A percentile compares a stretch with the other conserved stretches of the same genome.
Evolutionary conservation across 768 basidiomycete genomes (phyloP).

Genomic region (Nevesoporus exiguus): DNA sequence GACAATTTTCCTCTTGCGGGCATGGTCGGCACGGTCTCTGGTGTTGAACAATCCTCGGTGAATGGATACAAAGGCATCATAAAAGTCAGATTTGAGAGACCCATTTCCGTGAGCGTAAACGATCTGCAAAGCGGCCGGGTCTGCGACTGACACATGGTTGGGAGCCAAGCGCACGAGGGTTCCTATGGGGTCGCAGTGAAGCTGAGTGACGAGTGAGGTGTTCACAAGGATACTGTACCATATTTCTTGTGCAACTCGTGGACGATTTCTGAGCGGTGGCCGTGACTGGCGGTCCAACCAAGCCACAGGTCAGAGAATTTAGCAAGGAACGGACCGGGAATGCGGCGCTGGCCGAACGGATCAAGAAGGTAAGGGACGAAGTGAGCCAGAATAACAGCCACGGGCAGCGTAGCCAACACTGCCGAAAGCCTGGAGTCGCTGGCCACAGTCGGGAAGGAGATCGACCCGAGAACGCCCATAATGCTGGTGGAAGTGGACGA

Average conservation of each 20-base stretch:
- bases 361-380: slow-evolving; percentile 54
- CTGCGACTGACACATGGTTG: slow-evolving; percentile 72
- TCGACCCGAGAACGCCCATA: slow-evolving; percentile 17
- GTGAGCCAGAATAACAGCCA: slow-evolving; percentile 27
- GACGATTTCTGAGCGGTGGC: slow-evolving; percentile 72
- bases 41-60: slow-evolving; percentile 74
- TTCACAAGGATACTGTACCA: slow-evolving; percentile 42
- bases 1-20: slow-evolving; percentile 89
- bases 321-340: slow-evolving; percentile 70
- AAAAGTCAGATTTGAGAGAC: slow-evolving; percentile 76
- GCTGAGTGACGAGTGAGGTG: background rate
- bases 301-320: slow-evolving; percentile 75
- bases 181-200: slow-evolving; percentile 35
- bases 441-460: slow-evolving; percentile 2
- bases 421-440: slow-evolving; percentile 2
- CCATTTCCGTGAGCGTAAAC: slow-evolving; percentile 85
- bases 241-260: slow-evolving; percentile 72
- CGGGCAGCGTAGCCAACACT: slow-evolving; percentile 12
- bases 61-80: slow-evolving; percentile 76
- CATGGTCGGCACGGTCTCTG: slow-evolving; percentile 71
- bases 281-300: slow-evolving; percentile 57
- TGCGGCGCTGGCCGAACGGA: slow-evolving; percentile 52
- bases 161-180: slow-evolving; percentile 70
- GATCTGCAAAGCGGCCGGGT: slow-evolving; percentile 69
- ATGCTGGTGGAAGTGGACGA: slow-evolving; percentile 7